These are phyloP conservation scores for Trichoderma hamatum DNA, from an alignment of 2,329 filamentous ascomycete species.

Conservation along the genomic window DNA sequence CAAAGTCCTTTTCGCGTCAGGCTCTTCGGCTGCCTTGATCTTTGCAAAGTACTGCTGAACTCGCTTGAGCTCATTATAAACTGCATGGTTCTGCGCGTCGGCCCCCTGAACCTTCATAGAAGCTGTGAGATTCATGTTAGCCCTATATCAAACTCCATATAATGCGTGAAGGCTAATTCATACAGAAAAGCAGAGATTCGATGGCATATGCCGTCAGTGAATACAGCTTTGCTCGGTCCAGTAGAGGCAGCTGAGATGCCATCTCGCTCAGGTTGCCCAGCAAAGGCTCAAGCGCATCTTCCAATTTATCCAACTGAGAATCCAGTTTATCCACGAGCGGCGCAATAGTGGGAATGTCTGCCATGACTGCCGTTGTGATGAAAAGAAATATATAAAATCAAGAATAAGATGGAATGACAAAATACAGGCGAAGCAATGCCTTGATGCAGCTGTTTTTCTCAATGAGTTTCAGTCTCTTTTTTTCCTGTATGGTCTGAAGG, in stretches of 20 bases:
- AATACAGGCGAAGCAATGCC: background rate
- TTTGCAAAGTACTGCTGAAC: slow-evolving; percentile 92
- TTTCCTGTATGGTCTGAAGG: background rate
- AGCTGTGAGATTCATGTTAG: slow-evolving; percentile 45
- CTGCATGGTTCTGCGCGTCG: slow-evolving; percentile 79
- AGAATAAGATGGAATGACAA: background rate
- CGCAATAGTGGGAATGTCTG: slow-evolving; percentile 57
- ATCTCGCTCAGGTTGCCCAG: slow-evolving; percentile 67
- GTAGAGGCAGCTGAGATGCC: slow-evolving; percentile 79
- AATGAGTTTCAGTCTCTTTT: background rate
- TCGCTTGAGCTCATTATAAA: slow-evolving; percentile 83
- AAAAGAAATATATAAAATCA: background rate
- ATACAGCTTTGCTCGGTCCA: slow-evolving; percentile 94
- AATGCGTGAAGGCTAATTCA: slow-evolving; percentile 33
- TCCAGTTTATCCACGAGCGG: slow-evolving; percentile 75
- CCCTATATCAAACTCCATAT: background rate
- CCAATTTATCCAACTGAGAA: slow-evolving; percentile 76
- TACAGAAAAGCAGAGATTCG: slow-evolving; percentile 87
- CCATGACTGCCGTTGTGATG: slow-evolving; percentile 35
- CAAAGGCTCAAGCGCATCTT: slow-evolving; percentile 74
- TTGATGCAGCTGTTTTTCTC: background rate
- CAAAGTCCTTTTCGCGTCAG: slow-evolving; percentile 55
- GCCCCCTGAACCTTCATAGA: slow-evolving; percentile 77
- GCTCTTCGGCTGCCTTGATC: slow-evolving; percentile 75
- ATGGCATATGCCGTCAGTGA: slow-evolving; percentile 86